A percentile compares a stretch with the other conserved stretches of the same genome.
These are phyloP conservation scores for Tetrahymena malaccensis DNA, from an alignment of 73 alveolate species.

Conservation along the genomic window DNA sequence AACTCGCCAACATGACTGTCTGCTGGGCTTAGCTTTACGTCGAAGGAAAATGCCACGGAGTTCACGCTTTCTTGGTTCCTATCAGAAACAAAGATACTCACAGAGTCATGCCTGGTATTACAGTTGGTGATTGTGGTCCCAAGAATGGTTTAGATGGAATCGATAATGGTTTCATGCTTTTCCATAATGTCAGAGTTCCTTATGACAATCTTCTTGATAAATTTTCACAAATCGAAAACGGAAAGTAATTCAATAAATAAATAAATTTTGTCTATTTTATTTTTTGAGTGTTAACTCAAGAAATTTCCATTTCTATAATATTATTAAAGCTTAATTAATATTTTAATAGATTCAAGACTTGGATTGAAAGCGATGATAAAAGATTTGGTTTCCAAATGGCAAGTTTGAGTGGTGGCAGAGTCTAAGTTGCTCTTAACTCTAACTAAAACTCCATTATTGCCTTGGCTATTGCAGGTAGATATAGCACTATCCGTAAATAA, in stretches of 20 bases:
- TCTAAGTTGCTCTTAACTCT: conserved; percentile 33
- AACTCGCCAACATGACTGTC: conserved; percentile 55
- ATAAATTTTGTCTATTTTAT: neutral
- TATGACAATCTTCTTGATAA: conserved; percentile 60
- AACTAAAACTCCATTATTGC: conserved; percentile 27
- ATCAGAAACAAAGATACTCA: conserved; percentile 59
- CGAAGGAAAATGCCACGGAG: conserved; percentile 57
- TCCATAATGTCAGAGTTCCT: conserved; percentile 61
- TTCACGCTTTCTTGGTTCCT: conserved; percentile 66
- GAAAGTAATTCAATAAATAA: conserved; percentile 16
- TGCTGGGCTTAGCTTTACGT: conserved; percentile 61
- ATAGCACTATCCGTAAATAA: conserved; percentile 56
- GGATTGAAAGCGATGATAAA: conserved; percentile 58
- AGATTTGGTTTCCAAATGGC: conserved; percentile 67
- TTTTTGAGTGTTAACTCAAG: neutral
- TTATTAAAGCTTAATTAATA: neutral
- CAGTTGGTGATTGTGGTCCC: conserved; percentile 80
- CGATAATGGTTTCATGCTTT: conserved; percentile 73
- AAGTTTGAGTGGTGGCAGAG: conserved; percentile 69
- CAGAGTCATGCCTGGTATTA: conserved; percentile 54
- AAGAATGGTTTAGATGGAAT: conserved; percentile 67
- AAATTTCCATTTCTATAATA: neutral
- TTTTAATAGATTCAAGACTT: conserved; percentile 13
- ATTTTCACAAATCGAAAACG: conserved; percentile 50
- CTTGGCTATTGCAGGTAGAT: conserved; percentile 56